Base-by-base conservation (phyloP, 2,329 filamentous ascomycete species). In the Celoporthe dispersa region DNA sequence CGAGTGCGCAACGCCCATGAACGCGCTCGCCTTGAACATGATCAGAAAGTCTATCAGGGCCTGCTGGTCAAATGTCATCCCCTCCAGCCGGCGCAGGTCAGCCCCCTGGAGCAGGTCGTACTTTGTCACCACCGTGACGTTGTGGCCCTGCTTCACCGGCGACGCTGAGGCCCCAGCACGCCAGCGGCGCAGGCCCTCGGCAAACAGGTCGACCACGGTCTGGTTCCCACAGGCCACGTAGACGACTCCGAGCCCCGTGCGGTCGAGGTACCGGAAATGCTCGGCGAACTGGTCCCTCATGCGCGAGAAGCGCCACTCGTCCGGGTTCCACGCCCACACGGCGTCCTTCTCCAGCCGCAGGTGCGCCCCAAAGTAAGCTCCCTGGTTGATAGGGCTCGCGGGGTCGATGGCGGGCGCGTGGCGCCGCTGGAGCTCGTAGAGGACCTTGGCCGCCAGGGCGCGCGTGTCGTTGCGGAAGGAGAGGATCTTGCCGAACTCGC, bases 1-100 rank as follows among this genome's bases (percentile, higher is more conserved):
- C 1, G 77, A 78, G 67, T 76, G 75, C 14, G 77, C 77, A 1
- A 79, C 77, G 19, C 78, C 78, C 77, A 79, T 78, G 44, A 79
- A 79, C 0, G 74, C 73, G 67, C 76, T 78, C 53, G 77, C 74
- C 70, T 75, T 76, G 72, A 78, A 78, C 72, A 79, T 75, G 61
- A 79, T 73, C 55, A 78, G 44, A 25, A 79, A 79, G 71, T 79
- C 78, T 6, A 79, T 74, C 64, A 79, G 73, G 2, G 74, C 78
- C 70, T 78, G 78, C 73, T 79, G 78, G 63, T 79, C 78, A 53
- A 79, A 79, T 0, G 77, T 77, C 16, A 79, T 66, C 28, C 62
- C 59, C 3, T 76, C 69, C 3, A 79, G 73, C 33, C 57, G 67
- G 55, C 57, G 19, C 9, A 72, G 70, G 59, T 76, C 74, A 0